A percentile compares a stretch with the other conserved stretches of the same genome.
phyloP scores from a whole-genome alignment of 2,329 filamentous ascomycete genomes.

The Phialophora expanda region DNA sequence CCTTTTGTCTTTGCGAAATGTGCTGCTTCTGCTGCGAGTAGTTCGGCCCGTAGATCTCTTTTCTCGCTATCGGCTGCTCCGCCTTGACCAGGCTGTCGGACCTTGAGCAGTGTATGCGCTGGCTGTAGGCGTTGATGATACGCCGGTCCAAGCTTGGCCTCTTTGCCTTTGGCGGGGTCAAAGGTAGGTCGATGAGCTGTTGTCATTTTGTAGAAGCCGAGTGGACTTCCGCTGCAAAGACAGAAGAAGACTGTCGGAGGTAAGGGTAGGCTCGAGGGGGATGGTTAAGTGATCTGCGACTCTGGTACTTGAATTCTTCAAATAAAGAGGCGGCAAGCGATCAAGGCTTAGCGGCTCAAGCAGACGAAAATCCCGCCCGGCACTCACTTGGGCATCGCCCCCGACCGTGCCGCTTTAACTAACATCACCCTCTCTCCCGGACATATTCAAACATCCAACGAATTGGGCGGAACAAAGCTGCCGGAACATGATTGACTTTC shows the following conservation, averaged over 20 bases:
- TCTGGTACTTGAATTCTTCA: not conserved
- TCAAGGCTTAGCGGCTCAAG: not conserved
- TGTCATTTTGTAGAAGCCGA: slow-evolving; percentile 47
- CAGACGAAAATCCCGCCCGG: too few species aligned
- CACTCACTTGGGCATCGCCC: too few species aligned
- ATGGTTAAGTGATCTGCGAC: not conserved
- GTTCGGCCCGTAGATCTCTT: slow-evolving; percentile 86
- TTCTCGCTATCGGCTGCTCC: slow-evolving; percentile 71
- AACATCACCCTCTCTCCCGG: too few species aligned
- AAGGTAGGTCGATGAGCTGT: slow-evolving; percentile 82
- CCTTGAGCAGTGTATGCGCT: slow-evolving; percentile 91
- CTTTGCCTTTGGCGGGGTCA: slow-evolving; percentile 93
- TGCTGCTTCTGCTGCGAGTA: slow-evolving; percentile 83
- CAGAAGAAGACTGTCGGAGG: not conserved
- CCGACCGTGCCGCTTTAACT: too few species aligned
- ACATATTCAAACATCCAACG: too few species aligned
- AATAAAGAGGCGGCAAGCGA: not conserved
- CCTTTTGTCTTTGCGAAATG: slow-evolving; percentile 80
- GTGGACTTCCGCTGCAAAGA: not conserved
- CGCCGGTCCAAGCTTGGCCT: slow-evolving; percentile 87
- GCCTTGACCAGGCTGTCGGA: slow-evolving; percentile 85
- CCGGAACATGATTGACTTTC: too few species aligned
- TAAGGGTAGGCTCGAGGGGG: not conserved
- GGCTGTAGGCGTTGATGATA: slow-evolving; percentile 96
- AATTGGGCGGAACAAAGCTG: too few species aligned